Evolutionary conservation across 768 basidiomycete genomes (phyloP).

Genomic region (Leccinum boreale): DNA sequence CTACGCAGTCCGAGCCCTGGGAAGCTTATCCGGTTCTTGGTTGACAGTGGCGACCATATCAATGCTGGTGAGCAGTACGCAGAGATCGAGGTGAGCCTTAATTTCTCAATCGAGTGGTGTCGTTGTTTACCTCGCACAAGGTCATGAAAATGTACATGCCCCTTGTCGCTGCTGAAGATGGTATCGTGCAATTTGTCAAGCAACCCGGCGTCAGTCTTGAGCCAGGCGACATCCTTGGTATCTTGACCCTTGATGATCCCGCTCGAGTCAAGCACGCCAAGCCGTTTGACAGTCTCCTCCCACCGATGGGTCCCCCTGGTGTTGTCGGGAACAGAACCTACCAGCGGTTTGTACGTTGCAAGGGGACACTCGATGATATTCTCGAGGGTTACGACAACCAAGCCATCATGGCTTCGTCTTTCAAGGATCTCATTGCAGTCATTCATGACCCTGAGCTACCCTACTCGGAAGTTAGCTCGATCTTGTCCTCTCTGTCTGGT

Average conservation of each 20-base stretch:
- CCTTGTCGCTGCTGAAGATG: constrained; percentile 90
- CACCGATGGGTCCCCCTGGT: constrained; percentile 80
- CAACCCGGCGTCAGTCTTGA: constrained; percentile 97
- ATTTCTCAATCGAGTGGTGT: background rate
- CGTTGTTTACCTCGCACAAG: constrained; percentile 32
- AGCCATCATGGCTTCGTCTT: constrained; percentile 78
- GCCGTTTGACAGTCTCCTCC: constrained; percentile 93
- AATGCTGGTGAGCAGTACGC: constrained; percentile 96
- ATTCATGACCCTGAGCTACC: constrained; percentile 86
- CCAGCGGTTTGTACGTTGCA: constrained; percentile 74
- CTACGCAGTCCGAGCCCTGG: constrained; percentile 94
- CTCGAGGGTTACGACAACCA: constrained; percentile 97
- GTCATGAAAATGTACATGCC: constrained; percentile 99
- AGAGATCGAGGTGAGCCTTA: constrained; percentile 80
- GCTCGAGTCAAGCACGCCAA: constrained; percentile 96
- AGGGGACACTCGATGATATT: constrained; percentile 81
- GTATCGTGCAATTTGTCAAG: constrained; percentile 92
- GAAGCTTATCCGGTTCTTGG: constrained; percentile 90
- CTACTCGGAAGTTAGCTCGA: constrained; percentile 78
- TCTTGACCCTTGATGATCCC: constrained; percentile 94
- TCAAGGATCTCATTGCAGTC: constrained; percentile 83
- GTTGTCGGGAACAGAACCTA: constrained; percentile 88
- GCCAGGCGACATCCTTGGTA: constrained; percentile 96
- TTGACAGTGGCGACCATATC: constrained; percentile 97
- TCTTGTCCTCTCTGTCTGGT: constrained; percentile 85